These are phyloP conservation scores for Aspergillus hiratsukae DNA, from an alignment of 2,329 filamentous ascomycete species.

Conservation along the genomic window DNA sequence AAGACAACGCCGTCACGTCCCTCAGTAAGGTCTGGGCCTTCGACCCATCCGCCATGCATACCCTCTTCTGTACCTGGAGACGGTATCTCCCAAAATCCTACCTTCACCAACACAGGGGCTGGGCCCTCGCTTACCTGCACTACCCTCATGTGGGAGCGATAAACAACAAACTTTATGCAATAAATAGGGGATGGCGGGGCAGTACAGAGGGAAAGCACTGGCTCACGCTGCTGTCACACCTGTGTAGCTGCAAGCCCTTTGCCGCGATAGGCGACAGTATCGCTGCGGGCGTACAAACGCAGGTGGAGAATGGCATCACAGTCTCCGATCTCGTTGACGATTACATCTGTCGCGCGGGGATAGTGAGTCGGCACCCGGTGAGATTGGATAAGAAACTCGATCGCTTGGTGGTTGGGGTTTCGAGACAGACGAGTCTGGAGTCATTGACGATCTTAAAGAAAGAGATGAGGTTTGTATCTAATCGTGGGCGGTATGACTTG, in stretches of 20 bases:
- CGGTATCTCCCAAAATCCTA: slow-evolving; percentile 14
- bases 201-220: slow-evolving; percentile 10
- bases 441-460: neutral
- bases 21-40: slow-evolving; percentile 15
- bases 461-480: neutral
- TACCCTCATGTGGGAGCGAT: slow-evolving; percentile 5
- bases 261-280: neutral
- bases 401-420: neutral
- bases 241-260: neutral
- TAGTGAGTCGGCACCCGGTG: slow-evolving; percentile 4
- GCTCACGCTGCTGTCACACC: neutral
- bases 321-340: slow-evolving; percentile 4
- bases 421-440: neutral
- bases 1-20: neutral
- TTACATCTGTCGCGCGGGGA: slow-evolving; percentile 1
- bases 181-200: neutral
- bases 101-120: slow-evolving; percentile 9
- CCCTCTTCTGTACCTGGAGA: slow-evolving; percentile 7
- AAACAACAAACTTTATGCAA: slow-evolving; percentile 4
- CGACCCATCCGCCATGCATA: neutral
- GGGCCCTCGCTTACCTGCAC: slow-evolving; percentile 10
- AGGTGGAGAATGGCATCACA: neutral
- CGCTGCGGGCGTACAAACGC: neutral
- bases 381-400: neutral
- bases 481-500: neutral